Base-by-base conservation (phyloP, 2,329 filamentous ascomycete species). In the Cladosporium austrohemisphaericum region DNA sequence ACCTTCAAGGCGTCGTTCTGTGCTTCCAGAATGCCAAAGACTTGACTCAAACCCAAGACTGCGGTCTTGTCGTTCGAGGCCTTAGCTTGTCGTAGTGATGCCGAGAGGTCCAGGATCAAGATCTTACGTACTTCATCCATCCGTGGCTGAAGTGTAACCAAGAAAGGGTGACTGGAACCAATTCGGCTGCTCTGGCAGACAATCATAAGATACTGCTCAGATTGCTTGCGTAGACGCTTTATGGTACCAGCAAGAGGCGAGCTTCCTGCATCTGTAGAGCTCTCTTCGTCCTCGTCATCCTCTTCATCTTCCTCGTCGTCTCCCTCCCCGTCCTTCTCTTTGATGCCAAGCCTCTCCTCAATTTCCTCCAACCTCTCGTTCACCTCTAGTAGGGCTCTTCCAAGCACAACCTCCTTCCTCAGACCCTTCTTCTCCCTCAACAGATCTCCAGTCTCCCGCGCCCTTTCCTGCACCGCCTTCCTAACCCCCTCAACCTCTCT, bases 401-500 rank as follows among this genome's bases (percentile, higher is more conserved):
- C 81, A 9, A 79, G 57, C 57, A 85, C 81, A 33, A 92, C 83
- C 43, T 83, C 75, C 10, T 71, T 68, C 51, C 81, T 76, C 4
- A 91, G 77, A n/a, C 62, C 70, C 53, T 75, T 78, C 62, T 91
- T 79, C 66, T 94, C 83, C n/a, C 71, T 67, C 49, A 88, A 74
- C 44, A 90, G 68, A 3, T 64, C 67, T 29, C 74, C 73, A 1
- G 90, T 79, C 58, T 92, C 84, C 16, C 69, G 68, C 19, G 80
- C 81, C 54, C 85, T 77, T 51, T 78, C 76, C 6, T 74, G 72
- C 0, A 96, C 86, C 14, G 76, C 78, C 8, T 71, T 73, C 63
- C 82, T 83, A 41, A 97, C 77, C 41, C 84, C 83, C 56, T 88
- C 84, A 1, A 96, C 80, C 44, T 93, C 89, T 55, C 91, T 79